A percentile compares a stretch with the other conserved stretches of the same genome.
Evolutionary conservation across 1,284 basidiomycete species (phyloP).

Genomic region (Hymenochaete sp.): DNA sequence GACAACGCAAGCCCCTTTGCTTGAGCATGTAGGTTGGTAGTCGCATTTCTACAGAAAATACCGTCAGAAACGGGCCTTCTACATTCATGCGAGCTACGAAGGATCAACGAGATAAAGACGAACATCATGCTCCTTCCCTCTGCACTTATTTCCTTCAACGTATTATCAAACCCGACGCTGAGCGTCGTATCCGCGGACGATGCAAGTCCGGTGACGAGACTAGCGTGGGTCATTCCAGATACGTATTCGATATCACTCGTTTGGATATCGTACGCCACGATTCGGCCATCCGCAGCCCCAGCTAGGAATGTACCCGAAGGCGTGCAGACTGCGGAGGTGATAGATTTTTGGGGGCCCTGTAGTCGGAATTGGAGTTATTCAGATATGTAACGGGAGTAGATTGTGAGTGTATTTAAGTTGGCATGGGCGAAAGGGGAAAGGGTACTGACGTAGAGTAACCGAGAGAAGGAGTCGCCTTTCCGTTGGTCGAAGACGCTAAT

Average conservation of each 20-base stretch:
- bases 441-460: constrained; percentile 50
- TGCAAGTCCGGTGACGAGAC: constrained; percentile 61
- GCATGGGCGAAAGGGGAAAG: background rate
- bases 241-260: constrained; percentile 41
- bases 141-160: constrained; percentile 54
- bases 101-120: constrained; percentile 25
- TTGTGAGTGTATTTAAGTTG: constrained; percentile 3
- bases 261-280: constrained; percentile 54
- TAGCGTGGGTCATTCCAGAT: constrained; percentile 62
- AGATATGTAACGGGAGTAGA: background rate
- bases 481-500: constrained; percentile 82
- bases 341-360: constrained; percentile 72
- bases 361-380: background rate
- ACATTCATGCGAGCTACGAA: background rate
- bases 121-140: constrained; percentile 46
- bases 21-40: constrained; percentile 47
- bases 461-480: constrained; percentile 47
- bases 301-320: constrained; percentile 60
- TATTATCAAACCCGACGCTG: constrained; percentile 77
- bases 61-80: background rate
- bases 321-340: constrained; percentile 55
- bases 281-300: constrained; percentile 78
- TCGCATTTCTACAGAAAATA: constrained; percentile 28
- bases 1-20: constrained; percentile 63
- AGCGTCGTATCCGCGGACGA: constrained; percentile 47